Evolutionary conservation across 345 rosid species (phyloP).

Genomic region (Rubroshorea leprosula): DNA sequence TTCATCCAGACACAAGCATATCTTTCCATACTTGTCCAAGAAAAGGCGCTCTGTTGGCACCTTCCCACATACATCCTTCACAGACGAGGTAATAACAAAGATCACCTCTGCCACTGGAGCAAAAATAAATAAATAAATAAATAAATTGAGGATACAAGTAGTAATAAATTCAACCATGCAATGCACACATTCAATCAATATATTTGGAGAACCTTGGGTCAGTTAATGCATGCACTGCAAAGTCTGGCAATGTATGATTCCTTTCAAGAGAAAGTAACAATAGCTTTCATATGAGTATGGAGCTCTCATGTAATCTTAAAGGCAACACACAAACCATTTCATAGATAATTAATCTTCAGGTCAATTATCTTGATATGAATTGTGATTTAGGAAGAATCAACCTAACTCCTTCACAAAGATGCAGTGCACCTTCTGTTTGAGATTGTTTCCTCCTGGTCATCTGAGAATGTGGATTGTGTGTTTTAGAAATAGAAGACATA

Average conservation of each 20-base stretch:
- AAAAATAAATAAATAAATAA: not conserved
- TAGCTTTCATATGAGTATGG: not conserved
- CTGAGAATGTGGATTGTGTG: conserved; percentile 6
- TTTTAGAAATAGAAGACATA: conserved; percentile 7
- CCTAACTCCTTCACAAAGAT: not conserved
- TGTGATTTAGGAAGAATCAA: no score
- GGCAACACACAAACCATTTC: not conserved
- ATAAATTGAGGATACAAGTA: not conserved
- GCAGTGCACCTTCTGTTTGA: no score
- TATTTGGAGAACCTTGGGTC: not conserved
- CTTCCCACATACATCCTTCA: conserved; percentile 91
- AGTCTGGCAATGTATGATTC: no score
- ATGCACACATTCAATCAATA: not conserved
- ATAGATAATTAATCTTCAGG: no score
- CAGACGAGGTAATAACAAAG: conserved; percentile 73
- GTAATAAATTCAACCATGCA: conserved; percentile 1
- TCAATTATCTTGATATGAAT: not conserved
- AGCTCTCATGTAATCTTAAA: not conserved
- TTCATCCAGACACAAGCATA: conserved; percentile 90
- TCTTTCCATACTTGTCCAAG: conserved; percentile 91
- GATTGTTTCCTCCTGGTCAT: not conserved
- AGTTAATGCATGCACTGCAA: not conserved
- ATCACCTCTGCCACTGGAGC: conserved; percentile 81
- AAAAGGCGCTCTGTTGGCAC: conserved; percentile 91
- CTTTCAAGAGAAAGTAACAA: not conserved